Evolutionary conservation across 2,329 filamentous ascomycete species (phyloP), one percentile per base, ranked within the genome.

Genomic region (Cercospora sojina): DNA sequence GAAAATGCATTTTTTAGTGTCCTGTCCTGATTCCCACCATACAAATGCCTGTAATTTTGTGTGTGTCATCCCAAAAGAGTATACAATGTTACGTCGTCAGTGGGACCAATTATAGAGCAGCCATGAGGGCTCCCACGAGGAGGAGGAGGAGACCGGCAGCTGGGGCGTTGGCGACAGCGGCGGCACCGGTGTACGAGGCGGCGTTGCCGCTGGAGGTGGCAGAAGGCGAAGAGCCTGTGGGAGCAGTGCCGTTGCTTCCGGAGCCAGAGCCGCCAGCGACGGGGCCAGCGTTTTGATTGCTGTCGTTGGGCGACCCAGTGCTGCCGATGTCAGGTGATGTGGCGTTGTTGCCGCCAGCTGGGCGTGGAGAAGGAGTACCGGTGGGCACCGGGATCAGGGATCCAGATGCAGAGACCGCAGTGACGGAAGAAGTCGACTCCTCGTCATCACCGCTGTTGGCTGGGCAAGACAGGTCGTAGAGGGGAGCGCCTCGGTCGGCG

Each of bases 371-470:
- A 55, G 59, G 59, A 12, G 59, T 55, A 12, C 49, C 51, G 13
- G 57, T 56, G 8, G 64, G 57, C n/a, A 43, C 49, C 13, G 35
- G 23, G 23, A 64, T 27, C 25, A 29, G 12, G 29, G 53, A 49
- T 38, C 53, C 43, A 12, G 58, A 59, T 2, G 12, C 56, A 23
- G 57, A 53, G 43, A 49, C 29, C 9, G 29, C 29, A 20, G 57
- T 29, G 20, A 31, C 38, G 32, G 62, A 58, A 18, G 62, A 49
- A 27, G n/a, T 32, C 60, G 66, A 62, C 23, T 66, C 20, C 35
- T 38, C 35, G 13, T 38, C 35, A 12, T 32, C 31, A 63, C 47
- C 56, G 64, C 56, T 59, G 64, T 55, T 67, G 78, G 88, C 91
- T 53, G 84, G 85, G 64, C 70, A 72, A 18, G 67, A 62, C 31